Evolutionary conservation across 441 rosid genomes (phyloP), one percentile per base, ranked within the genome.

Genomic region (Syzygium syzygioides): DNA sequence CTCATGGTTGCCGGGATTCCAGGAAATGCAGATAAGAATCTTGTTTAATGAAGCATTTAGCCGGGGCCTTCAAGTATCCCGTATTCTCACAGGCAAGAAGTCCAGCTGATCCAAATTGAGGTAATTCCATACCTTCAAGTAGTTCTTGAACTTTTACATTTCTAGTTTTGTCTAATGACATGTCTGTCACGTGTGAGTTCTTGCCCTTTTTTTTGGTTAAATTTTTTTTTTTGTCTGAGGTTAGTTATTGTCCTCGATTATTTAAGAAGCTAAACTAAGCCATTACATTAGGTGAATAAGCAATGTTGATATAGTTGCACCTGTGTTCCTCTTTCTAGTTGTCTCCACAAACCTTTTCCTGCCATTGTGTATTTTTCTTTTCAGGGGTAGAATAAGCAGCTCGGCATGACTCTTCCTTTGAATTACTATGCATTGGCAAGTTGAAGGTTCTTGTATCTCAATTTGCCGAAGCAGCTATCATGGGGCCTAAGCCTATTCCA

Each of bases 1-100:
- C 34, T 87, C 91, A 37, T 89, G 91, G 91, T 68, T 89, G 86
- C 91, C 91, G 3, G 91, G 87, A 37, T 54, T 87, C 80, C 60
- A 87, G 57, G 41, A 55, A 7, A 66, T 89, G 89, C 91, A 89
- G 91, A 87, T 86, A 87, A 87, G 91, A 59, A 87, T 89, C 52
- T 85, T 87, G 56, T 89, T 89, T 66, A 89, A 87, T 85, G 85
- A 87, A 37, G 89, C 91, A 11, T 87, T 83, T 34, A 41, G 89
- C 25, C 84, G 91, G 79, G 91, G 91, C 14, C 91, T 89, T 12
- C 87, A 87, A 59, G 71, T 89, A 55, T 45, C 84, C 50, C 85
- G 76, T 28, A 85, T 89, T 37, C 80, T 89, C 66, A 83, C 89
- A n/a, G 87, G 91, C 50, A 86, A 56, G 34, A 89, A 86, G 86